phyloP scores from a whole-genome alignment of 108 stramenopile genomes.

The Schizochytrium sp. region DNA sequence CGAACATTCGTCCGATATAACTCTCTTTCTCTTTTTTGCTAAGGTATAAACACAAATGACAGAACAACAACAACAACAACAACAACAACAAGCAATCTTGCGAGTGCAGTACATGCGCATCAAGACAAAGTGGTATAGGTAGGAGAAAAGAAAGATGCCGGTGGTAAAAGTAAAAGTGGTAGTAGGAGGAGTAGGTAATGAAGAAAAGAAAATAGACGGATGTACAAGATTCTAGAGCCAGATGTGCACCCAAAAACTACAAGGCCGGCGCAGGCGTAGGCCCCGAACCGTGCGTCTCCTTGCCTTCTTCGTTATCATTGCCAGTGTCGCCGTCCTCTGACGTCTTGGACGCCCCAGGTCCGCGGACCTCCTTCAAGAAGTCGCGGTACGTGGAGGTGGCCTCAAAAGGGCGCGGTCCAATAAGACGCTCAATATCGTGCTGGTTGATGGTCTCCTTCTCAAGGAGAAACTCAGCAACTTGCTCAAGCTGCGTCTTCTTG shows the following conservation, averaged over 20 bases:
- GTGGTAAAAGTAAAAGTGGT: too few relatives aligned
- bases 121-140: too few relatives aligned
- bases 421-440: slow-evolving; percentile 75
- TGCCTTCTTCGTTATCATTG: slow-evolving; percentile 21
- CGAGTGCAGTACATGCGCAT: too few relatives aligned
- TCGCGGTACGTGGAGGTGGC: slow-evolving; percentile 71
- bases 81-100: too few relatives aligned
- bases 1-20: too few relatives aligned
- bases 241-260: not conserved
- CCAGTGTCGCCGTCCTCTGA: not conserved
- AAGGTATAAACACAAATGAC: too few relatives aligned
- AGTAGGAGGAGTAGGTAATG: too few relatives aligned
- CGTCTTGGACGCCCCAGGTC: not conserved
- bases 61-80: too few relatives aligned
- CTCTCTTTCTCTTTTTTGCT: too few relatives aligned
- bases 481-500: slow-evolving; percentile 64
- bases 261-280: not conserved
- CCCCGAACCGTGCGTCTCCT: not conserved
- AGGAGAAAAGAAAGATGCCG: too few relatives aligned
- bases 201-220: not conserved
- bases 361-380: slow-evolving; percentile 44
- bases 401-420: slow-evolving; percentile 81
- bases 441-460: slow-evolving; percentile 94
- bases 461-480: slow-evolving; percentile 72
- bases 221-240: not conserved